Evolutionary conservation across 2,329 filamentous ascomycete species (phyloP), one percentile per base, ranked within the genome.

Genomic region (Orbilia ellipsospora): DNA sequence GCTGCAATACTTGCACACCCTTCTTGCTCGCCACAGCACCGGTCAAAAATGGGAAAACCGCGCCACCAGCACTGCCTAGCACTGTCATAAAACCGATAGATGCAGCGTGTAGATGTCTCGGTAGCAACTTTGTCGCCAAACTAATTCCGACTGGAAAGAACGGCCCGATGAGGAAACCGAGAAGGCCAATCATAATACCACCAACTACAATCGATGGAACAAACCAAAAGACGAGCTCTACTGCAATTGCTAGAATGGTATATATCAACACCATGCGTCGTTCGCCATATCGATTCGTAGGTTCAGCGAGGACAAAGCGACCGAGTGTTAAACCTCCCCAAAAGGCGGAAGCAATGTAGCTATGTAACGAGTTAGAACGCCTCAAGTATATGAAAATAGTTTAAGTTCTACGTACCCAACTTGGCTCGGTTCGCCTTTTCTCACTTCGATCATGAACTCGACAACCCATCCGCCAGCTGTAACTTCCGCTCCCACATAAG

Each of bases 261-360:
- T 95, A 96, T 10, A 84, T 80, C 4, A 85, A 82, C 62, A 90
- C 86, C 45, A 89, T 87, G 15, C 87, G 80, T 80, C 90, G 92
- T 83, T 94, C 92, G 0, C 92, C 92, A 16, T 92, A 84, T 1
- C 86, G 84, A 1, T 90, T 89, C 0, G 92, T 96, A 2, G 94
- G 84, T 78, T 96, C 95, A 0, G 92, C 92, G 15, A 96, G 82
- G 0, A 89, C 81, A 1, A 95, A 83, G 0, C 93, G 85, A 0
- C 93, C 92, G 0, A 92, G 81, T 0, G 92, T 94, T 77, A 96
- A 85, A 0, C 92, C 93, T 51, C 92, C 86, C 93, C 93, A 96
- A 83, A 94, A 96, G 0, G 92, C 90, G 0, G 92, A 94, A 0
- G 89, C 90, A 0, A 88, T 89, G 48, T 76, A 76, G 23, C 73